phyloP scores from a whole-genome alignment of 1,284 basidiomycete species.

The Leccinum angustisporum region DNA sequence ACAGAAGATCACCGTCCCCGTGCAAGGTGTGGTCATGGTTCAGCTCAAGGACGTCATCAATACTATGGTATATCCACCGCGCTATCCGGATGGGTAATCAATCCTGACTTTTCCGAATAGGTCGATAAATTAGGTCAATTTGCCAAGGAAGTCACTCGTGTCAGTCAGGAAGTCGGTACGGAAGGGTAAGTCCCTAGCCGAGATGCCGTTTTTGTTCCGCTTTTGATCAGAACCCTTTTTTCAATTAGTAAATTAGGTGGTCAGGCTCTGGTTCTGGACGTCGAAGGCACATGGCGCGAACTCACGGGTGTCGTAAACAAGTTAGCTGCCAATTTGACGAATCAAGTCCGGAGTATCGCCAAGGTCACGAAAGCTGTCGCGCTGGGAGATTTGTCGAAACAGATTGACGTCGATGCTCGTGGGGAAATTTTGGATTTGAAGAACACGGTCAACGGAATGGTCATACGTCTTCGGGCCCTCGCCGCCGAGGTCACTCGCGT shows the following conservation, averaged over 20 bases:
- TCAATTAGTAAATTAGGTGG: slow-evolving; percentile 77
- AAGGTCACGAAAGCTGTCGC: slow-evolving; percentile 98
- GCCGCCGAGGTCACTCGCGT: slow-evolving; percentile 97
- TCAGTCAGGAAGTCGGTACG: slow-evolving; percentile 90
- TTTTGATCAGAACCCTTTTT: slow-evolving; percentile 7
- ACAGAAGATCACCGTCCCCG: slow-evolving; percentile 95
- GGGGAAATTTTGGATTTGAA: slow-evolving; percentile 98
- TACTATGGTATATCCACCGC: slow-evolving; percentile 72
- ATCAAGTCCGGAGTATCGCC: slow-evolving; percentile 93
- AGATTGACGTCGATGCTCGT: slow-evolving; percentile 95
- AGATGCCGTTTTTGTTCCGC: slow-evolving; percentile 7
- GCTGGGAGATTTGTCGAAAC: slow-evolving; percentile 90
- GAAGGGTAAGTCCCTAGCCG: slow-evolving; percentile 59
- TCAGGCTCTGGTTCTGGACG: slow-evolving; percentile 89
- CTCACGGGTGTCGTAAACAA: slow-evolving; percentile 90
- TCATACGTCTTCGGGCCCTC: slow-evolving; percentile 82
- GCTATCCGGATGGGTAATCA: slow-evolving; percentile 9
- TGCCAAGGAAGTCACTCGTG: slow-evolving; percentile 82
- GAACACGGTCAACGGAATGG: slow-evolving; percentile 98
- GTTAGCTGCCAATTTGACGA: slow-evolving; percentile 91
- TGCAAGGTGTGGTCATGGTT: slow-evolving; percentile 96
- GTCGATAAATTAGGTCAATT: slow-evolving; percentile 81
- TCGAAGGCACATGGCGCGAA: slow-evolving; percentile 93
- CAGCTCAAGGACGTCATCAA: slow-evolving; percentile 99
- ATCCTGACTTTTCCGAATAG: slow-evolving; percentile 32